Evolutionary conservation across 2,329 filamentous ascomycete genomes (phyloP), one percentile per base, ranked within the genome.

Genomic region (Pseudogymnoascus pannorum): DNA sequence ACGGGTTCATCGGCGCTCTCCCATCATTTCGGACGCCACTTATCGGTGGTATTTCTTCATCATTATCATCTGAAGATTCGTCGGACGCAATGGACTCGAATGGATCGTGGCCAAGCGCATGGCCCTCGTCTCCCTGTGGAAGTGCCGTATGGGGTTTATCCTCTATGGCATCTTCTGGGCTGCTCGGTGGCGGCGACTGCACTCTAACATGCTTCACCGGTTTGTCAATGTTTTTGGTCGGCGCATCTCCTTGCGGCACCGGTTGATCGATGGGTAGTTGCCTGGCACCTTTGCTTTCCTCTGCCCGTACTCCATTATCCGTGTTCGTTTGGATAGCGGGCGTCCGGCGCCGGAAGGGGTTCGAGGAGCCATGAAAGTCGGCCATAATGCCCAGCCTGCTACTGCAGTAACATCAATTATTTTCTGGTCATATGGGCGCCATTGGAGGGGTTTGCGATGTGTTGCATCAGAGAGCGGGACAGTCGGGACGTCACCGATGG

Each of bases 171-270:
- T 67, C 68, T 62, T 69, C 68, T 5, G 71, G 71, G 26, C 70
- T 72, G n/a, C 81, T 79, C 2, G 84, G 83, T 62, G 83, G 84
- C 59, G 85, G 85, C 42, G 84, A 86, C 69, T 86, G 79, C 7
- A 87, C 81, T 68, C 86, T 83, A 63, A 89, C 87, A 68, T 83
- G 87, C 74, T 88, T 88, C 63, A 82, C 78, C 38, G 83, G 77
- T 76, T 81, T 89, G 72, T 65, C 63, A 26, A 64, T 61, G 42
- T 69, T 70, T 62, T 68, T 71, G 4, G 31, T 29, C 31, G 67
- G 66, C 33, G 54, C 40, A 54, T 66, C 61, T 31, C 59, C 26
- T 4, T 57, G 42, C 60, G 66, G 63, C 44, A 62, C 42, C 31
- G 35, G 16, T 33, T 26, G 59, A 29, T 60, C 59, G 42, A 31